Evolutionary conservation across 106 monocot species (phyloP).

Genomic region (Allium fistulosum): DNA sequence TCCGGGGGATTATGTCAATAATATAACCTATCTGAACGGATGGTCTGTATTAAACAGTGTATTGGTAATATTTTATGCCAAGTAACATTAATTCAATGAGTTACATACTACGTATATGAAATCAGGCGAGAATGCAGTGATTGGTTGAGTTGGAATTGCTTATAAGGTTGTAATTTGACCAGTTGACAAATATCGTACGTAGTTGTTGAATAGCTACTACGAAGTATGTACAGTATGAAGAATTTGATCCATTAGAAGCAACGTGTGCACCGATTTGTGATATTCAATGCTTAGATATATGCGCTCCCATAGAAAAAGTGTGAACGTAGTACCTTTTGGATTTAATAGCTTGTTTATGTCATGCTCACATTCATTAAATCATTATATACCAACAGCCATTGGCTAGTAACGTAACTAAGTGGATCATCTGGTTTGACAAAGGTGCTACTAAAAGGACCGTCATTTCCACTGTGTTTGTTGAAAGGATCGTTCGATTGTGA

Average conservation of each 20-base stretch:
- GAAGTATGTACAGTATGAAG: no score
- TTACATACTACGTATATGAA: no score
- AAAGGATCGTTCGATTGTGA: no score
- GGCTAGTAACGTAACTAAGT: not conserved
- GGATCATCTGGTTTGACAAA: no score
- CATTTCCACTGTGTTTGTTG: no score
- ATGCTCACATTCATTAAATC: conserved; percentile 1
- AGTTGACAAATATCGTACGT: not conserved
- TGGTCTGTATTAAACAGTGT: not conserved
- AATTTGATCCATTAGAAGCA: not conserved
- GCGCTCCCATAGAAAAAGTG: not conserved
- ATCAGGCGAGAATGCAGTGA: not conserved
- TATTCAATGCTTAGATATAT: no score
- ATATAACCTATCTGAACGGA: not conserved
- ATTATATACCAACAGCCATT: not conserved
- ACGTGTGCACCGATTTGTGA: not conserved
- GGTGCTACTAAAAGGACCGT: no score
- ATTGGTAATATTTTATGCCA: not conserved
- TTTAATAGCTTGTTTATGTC: conserved; percentile 6
- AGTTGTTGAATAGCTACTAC: conserved; percentile 7
- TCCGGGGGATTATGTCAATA: not conserved
- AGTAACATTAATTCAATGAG: not conserved
- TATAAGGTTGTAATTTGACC: conserved; percentile 2
- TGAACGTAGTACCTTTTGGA: not conserved
- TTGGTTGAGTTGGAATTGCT: conserved; percentile 11